Evolutionary conservation across 805 yeast species (phyloP), one percentile per base, ranked within the genome.

Genomic region (Wickerhamomyces pijperi): DNA sequence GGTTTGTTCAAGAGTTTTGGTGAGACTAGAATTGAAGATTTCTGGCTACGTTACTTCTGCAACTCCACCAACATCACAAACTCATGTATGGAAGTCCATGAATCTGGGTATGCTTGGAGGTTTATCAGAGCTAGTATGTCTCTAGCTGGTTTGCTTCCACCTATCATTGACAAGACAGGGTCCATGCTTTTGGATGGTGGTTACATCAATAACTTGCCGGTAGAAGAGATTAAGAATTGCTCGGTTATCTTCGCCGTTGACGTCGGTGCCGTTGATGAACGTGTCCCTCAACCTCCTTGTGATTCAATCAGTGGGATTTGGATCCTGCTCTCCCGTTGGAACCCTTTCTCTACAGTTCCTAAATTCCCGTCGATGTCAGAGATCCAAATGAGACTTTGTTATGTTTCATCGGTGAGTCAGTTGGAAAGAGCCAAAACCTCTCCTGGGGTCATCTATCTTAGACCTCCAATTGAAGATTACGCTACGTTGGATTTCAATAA

Each of bases 1-100:
- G 97, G 98, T 37, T 76, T 90, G n/a, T 92, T 97, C 96, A 90
- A 92, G 58, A 76, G 85, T 0, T 83, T 90, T 63, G 97, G 97
- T 1, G 90, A 85, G 46, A 72, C 79, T 13, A 78, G 95, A 51
- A 86, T 90, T 47, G 98, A 90, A 56, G 98, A 90, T 55, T 90
- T 90, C 57, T 90, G 98, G 98, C 70, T 90, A 43, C 78, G 72
- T 44, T 90, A 74, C 56, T 90, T 75, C 55, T 78, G 92, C 52
- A 90, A 92, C 55, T 85, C 97, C 1, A 90, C 98, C 14, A 90
- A 90, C 55, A 85, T 90, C 39, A 92, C 98, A 3, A 83, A 87
- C 47, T 88, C 97, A 0, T 75, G 86, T 18, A 92, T 90, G 94
- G 98, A 92, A 49, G 76, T 90, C 20, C 98, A 90, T 54, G 76